These are phyloP conservation scores for Thamnidium elegans DNA, from an alignment of 192 early-diverging fungal genomes.

Conservation along the genomic window DNA sequence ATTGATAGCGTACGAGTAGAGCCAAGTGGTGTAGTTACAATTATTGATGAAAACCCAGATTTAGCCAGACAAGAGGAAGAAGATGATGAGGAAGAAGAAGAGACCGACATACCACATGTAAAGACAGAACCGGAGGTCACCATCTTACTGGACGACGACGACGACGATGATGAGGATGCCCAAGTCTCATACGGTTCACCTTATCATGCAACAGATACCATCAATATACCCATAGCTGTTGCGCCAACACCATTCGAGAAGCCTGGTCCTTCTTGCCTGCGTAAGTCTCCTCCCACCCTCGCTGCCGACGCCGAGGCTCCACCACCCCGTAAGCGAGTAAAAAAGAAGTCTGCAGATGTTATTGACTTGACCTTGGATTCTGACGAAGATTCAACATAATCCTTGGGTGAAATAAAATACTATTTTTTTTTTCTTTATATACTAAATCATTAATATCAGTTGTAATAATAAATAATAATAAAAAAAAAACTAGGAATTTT, in stretches of 20 bases:
- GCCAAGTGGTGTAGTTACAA: conserved; percentile 29
- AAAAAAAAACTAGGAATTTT: too few species aligned
- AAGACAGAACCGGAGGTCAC: background rate
- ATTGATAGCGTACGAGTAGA: conserved; percentile 45
- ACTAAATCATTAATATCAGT: too few species aligned
- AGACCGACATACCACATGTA: too few species aligned
- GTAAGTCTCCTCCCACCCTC: background rate
- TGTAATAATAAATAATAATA: too few species aligned
- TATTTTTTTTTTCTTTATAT: too few species aligned
- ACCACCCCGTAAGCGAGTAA: background rate
- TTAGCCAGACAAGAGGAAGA: background rate
- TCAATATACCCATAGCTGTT: background rate
- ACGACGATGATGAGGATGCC: background rate
- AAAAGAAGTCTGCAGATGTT: background rate
- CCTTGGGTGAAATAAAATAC: too few species aligned
- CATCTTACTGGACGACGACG: conserved; percentile 1
- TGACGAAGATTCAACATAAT: background rate
- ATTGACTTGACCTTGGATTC: conserved; percentile 4
- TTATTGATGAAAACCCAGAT: conserved; percentile 8
- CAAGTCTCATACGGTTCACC: background rate
- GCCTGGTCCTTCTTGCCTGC: too few species aligned
- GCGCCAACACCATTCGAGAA: background rate
- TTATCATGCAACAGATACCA: background rate
- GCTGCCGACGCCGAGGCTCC: background rate
- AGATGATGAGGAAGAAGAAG: background rate